Conservation (phyloP, 1,284 basidiomycete species). For the Gymnopus androsaceus region DNA sequence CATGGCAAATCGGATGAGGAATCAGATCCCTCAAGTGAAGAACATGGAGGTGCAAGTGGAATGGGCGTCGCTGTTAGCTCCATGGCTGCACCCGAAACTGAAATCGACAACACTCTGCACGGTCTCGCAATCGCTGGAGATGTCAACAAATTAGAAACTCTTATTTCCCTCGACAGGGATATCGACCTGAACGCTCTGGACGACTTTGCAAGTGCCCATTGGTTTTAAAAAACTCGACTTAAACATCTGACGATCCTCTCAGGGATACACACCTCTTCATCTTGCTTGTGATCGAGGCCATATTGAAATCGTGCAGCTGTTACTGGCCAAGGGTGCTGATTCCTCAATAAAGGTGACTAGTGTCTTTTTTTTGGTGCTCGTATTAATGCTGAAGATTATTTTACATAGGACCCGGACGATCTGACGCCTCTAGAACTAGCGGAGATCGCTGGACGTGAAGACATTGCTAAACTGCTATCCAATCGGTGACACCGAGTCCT, state of each 20-base stretch:
- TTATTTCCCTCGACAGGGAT: conserved; percentile 45
- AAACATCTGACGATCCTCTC: conserved; percentile 11
- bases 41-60: conserved; percentile 40
- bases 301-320: conserved; percentile 51
- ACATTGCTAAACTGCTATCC: conserved; percentile 55
- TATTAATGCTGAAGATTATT: background rate
- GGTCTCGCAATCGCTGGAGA: conserved; percentile 66
- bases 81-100: conserved; percentile 45
- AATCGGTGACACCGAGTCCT: background rate
- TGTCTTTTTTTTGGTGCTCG: conserved; percentile 4
- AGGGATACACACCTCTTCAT: conserved; percentile 88
- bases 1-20: conserved; percentile 41
- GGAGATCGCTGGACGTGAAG: conserved; percentile 61
- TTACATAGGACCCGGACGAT: conserved; percentile 68
- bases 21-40: conserved; percentile 25
- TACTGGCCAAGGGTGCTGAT: conserved; percentile 73
- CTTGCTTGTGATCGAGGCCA: conserved; percentile 84
- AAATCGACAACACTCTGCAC: conserved; percentile 54
- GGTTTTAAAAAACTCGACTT: background rate
- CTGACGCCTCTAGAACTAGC: conserved; percentile 70
- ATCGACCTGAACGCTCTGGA: conserved; percentile 41
- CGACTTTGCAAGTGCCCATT: conserved; percentile 59
- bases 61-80: conserved; percentile 68
- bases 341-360: conserved; percentile 54
- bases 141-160: conserved; percentile 41